Evolutionary conservation across 2,329 filamentous ascomycete species (phyloP), one percentile per base, ranked within the genome.

Genomic region (Rutstroemia sp.): DNA sequence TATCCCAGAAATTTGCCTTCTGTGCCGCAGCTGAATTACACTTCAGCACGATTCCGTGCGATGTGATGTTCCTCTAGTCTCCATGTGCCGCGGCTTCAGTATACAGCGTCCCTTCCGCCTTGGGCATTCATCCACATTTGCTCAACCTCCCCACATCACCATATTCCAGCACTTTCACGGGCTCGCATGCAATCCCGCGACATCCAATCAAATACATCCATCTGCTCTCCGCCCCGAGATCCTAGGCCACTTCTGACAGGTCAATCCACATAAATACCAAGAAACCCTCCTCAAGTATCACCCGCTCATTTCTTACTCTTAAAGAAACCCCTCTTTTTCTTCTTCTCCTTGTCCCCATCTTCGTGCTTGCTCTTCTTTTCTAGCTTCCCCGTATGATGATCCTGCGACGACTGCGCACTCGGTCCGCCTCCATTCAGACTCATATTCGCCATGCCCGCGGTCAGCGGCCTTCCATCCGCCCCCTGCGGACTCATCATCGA

Each of bases 251-350:
- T 34, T 34, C 30, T 10, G 30, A 34, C 30, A 34, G 9, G 40
- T 42, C 36, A 7, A 6, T 9, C 25, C 30, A 6, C 25, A 8
- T 8, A 34, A 34, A 34, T 34, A 34, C 2, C 12, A 34, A 34
- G 30, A 34, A 34, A 4, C 30, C 4, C 30, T 34, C 30, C 14
- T 34, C 12, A 34, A 10, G 30, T 3, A 14, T 34, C 30, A 34
- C 10, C 4, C 30, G 30, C 38, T 54, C 51, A 63, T 54, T 87
- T 86, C 72, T 83, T 84, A 64, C 81, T 75, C 27, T 79, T 76
- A 57, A 83, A 71, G 60, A 82, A 79, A 58, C 80, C 78, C 53
- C 80, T 73, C 67, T 76, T 80, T 75, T 84, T 84, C 73, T 85
- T 85, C 64, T 54, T 80, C 75, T 64, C 60, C 48, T 63, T 58